phyloP scores from a whole-genome alignment of 2,329 filamentous ascomycete genomes.

The Ophiosphaerella herpotricha region DNA sequence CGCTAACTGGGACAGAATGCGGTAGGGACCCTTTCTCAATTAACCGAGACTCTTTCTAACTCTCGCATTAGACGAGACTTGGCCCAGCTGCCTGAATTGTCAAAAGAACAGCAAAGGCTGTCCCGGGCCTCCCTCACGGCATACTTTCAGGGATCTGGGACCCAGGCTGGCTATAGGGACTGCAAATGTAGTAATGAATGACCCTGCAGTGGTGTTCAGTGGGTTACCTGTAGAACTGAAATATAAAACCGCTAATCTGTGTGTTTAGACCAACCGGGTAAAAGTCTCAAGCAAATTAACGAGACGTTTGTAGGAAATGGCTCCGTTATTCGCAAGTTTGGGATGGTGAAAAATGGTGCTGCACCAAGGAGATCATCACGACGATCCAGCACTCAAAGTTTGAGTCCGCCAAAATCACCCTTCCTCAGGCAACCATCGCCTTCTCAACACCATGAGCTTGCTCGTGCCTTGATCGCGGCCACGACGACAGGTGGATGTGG shows the following conservation, averaged over 20 bases:
- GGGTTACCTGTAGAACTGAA: neutral
- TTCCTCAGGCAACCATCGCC: slow-evolving; percentile 30
- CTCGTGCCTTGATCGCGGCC: slow-evolving; percentile 32
- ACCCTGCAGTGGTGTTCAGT: slow-evolving; percentile 3
- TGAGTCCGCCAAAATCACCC: slow-evolving; percentile 19
- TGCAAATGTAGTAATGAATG: neutral
- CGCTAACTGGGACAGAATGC: slow-evolving; percentile 23
- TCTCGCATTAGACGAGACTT: slow-evolving; percentile 36
- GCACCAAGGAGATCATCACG: slow-evolving; percentile 2
- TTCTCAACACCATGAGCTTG: slow-evolving; percentile 32
- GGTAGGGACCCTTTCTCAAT: slow-evolving; percentile 11
- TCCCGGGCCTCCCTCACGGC: slow-evolving; percentile 39
- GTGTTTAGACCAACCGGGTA: slow-evolving; percentile 15
- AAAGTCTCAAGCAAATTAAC: slow-evolving; percentile 27
- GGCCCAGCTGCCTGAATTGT: slow-evolving; percentile 42
- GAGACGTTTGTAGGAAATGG: slow-evolving; percentile 32
- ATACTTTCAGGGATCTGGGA: slow-evolving; percentile 39
- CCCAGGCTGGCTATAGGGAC: slow-evolving; percentile 16
- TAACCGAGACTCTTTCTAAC: slow-evolving; percentile 12
- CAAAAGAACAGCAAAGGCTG: slow-evolving; percentile 41
- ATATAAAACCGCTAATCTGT: slow-evolving; percentile 2
- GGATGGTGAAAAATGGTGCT: slow-evolving; percentile 21
- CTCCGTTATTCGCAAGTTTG: slow-evolving; percentile 35
- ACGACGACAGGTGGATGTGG: slow-evolving; percentile 31
- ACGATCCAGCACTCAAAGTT: slow-evolving; percentile 15